Base-by-base conservation (phyloP, 208 protist species). In the Phytomonas francai region DNA sequence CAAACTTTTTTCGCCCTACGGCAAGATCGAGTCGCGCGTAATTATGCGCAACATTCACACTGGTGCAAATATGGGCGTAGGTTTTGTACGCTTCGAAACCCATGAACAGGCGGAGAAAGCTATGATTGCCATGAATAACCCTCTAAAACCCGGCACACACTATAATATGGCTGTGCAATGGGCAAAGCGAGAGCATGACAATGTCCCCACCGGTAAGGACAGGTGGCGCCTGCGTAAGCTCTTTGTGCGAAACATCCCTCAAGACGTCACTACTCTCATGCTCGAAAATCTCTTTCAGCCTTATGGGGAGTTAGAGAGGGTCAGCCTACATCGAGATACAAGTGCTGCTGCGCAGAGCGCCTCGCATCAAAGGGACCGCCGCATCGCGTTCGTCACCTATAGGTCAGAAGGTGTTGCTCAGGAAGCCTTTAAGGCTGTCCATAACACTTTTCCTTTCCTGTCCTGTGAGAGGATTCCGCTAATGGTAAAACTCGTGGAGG, bases 201-300 rank as follows among this genome's bases (percentile, higher is more conserved):
- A 78, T 63, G 73, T 80, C 19, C 84, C 85, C 12, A 70, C 83
- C 31, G 76, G 82, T 16, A 77, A 89, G 30, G 86, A 82, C 61
- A 77, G 83, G 28, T 56, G 62, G 33, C 71, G 75, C 32, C 89
- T 91, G 49, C 71, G 71, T 6, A 94, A 94, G 72, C 72, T 94
- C n/a, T 94, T 94, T 64, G 79, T 94, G 30, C 85, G 89, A 39
- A 94, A 94, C 71, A 82, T 94, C 16, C 89, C 88, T 9, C 65
- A 76, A 19, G 76, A 88, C 33, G 74, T 89, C 9, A 86, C 74
- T 11, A 32, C 72, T 36, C 66, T 65, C 27, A 75, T 74, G 60
- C 73, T 94, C 32, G 25, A 34, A 31, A 34, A 71, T 14, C 67
- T 89, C 54, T 91, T 91, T 56, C 59, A 19, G n/a, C 39, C 28